Evolutionary conservation across 1,284 basidiomycete genomes (phyloP), one percentile per base, ranked within the genome.

Genomic region (Sanguinoderma infundibulare): DNA sequence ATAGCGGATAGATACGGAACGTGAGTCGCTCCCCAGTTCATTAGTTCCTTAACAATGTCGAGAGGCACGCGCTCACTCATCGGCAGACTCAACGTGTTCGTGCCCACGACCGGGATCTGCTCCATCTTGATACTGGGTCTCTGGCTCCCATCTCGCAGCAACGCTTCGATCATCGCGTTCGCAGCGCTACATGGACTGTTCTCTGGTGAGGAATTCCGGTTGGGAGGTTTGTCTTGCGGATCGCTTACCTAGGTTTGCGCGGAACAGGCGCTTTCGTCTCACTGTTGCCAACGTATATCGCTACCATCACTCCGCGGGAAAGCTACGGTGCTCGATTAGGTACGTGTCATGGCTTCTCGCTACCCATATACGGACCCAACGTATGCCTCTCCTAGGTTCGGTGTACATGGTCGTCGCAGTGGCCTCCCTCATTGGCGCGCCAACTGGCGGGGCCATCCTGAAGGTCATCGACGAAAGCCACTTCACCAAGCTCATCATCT

Each of bases 231-330:
- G 15, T 49, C 17, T 5, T 6, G 24, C 35, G 14, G 22, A 24
- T 7, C 38, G 34, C 24, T 32, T 55, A 49, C 47, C 42, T 34
- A 0, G 8, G 5, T 26, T 46, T 26, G 15, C 15, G 14, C 24
- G 4, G 42, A 26, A n/a, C 15, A 9, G 87, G 87, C 2, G 82
- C 84, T 2, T 85, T 87, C 68, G 83, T 87, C 32, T 83, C 84
- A n/a, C 77, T 89, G 30, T 71, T 89, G 34, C 85, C 82, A 3
- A 85, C 87, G 0, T 88, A 87, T 64, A 81, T 89, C 8, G 85
- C 83, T n/a, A 81, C 84, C 62, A 87, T 88, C 62, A 84, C 83
- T 12, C 73, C 73, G 2, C 52, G 66, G 8, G 70, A 73, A 38
- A 64, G 65, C 12, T 72, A 70, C 61, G 73, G 73, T 1, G 73